These are phyloP conservation scores for Solanum pinnatisectum DNA, from an alignment of 257 asterid species.

Conservation along the genomic window DNA sequence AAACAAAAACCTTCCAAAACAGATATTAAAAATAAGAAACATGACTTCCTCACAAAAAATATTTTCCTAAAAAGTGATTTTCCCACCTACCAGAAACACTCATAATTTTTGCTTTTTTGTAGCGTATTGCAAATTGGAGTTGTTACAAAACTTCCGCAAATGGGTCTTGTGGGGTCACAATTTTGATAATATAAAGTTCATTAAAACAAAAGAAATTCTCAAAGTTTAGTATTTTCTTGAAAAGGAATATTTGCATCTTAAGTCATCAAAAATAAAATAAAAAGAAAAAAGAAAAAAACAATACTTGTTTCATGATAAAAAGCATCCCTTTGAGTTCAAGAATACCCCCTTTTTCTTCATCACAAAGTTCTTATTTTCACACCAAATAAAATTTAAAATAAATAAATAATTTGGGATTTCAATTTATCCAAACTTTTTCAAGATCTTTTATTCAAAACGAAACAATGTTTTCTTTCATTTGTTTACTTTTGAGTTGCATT, in stretches of 20 bases:
- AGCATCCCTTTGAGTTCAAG: constrained; percentile 36
- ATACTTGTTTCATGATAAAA: constrained; percentile 2
- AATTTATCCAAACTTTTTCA: not conserved
- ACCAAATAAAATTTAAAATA: not conserved
- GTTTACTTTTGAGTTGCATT: not conserved
- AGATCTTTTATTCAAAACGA: not conserved
- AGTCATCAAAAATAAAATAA: not conserved
- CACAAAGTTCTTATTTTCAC: not conserved
- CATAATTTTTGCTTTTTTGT: not conserved
- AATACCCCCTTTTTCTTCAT: constrained; percentile 4
- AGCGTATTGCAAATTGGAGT: not conserved
- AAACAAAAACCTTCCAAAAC: not conserved
- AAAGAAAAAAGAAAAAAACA: not conserved
- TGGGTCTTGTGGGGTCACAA: not conserved
- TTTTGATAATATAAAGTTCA: not conserved
- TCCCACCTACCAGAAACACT: not conserved
- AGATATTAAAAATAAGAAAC: not conserved
- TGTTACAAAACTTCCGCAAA: not conserved
- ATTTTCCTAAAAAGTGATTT: not conserved
- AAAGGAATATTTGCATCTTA: constrained; percentile 18
- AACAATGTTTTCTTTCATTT: not conserved
- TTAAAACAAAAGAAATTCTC: not conserved
- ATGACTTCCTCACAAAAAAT: too few relatives aligned
- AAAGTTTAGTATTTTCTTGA: not conserved
- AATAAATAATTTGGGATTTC: not conserved